Evolutionary conservation across 23 red algal genomes (phyloP).

Genomic region (Chondrus crispus): DNA sequence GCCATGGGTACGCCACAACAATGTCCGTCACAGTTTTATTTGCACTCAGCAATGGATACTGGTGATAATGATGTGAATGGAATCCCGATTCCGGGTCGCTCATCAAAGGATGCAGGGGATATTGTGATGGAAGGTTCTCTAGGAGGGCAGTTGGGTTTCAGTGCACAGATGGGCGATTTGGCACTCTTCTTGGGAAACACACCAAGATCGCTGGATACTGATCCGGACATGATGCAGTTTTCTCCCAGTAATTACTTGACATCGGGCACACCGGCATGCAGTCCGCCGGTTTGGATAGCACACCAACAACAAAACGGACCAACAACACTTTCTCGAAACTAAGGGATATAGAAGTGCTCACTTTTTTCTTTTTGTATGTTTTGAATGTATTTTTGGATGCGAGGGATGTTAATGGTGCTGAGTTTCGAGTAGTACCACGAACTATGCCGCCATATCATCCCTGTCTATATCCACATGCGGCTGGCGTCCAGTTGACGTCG

Average conservation of each 20-base stretch:
- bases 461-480: too few species aligned
- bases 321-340: too few species aligned
- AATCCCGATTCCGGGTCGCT: conserved; percentile 12
- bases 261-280: too few species aligned
- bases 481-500: too few species aligned
- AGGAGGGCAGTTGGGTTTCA: neutral
- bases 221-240: conserved; percentile 33
- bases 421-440: too few species aligned
- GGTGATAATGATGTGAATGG: neutral
- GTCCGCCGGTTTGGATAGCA: too few species aligned
- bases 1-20: neutral
- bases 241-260: conserved; percentile 41
- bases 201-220: conserved; percentile 9
- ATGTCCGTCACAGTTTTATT: neutral
- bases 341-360: too few species aligned
- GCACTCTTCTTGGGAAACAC: neutral
- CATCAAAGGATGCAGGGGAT: neutral
- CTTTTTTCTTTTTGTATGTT: too few species aligned
- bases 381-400: too few species aligned
- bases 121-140: neutral
- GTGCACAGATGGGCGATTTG: neutral
- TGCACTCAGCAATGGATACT: neutral
- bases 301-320: too few species aligned
- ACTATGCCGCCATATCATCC: too few species aligned
- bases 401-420: too few species aligned